Base-by-base conservation (phyloP, 2,329 filamentous ascomycete genomes). In the Nemania bipapillata region DNA sequence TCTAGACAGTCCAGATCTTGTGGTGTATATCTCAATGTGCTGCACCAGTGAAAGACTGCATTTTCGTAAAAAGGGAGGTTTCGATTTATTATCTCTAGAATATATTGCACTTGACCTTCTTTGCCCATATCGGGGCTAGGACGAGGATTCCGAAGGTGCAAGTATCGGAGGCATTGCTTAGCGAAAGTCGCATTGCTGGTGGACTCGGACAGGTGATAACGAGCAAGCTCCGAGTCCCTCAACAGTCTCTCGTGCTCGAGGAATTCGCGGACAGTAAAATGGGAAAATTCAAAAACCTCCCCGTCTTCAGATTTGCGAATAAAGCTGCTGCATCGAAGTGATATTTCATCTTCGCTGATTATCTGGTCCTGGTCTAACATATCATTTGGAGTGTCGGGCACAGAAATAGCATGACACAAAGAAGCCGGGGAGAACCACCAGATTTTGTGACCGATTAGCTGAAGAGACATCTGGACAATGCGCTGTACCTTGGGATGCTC, bases 261-360 rank as follows among this genome's bases (percentile, higher is more conserved):
- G 20, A 72, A 75, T 20, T 74, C 72, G 7, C 47, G 61, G 12
- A 75, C 72, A 0, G 73, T 69, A 24, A 72, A 73, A 57, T 74
- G 73, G 0, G 73, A 62, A 35, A 73, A 75, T 22, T 75, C 71
- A 15, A 75, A 70, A 8, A 6, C 1, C 2, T 24, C 2, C 28
- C 52, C 67, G 30, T 69, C 30, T 7, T 66, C 62, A 2, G 71
- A 69, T 26, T 73, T 73, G 26, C 71, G 47, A 58, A 73, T 66
- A 24, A 75, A 63, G 22, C 70, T 72, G 9, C 71, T 70, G 50
- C 73, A 73, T n/a, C 17, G 32, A 50, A 35, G 11, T 57, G 37
- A 24, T 8, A 67, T 49, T 28, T 68, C 26, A n/a, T 6, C 26
- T 53, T 49, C 47, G 35, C 28, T n/a, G 5, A 68, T 56, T 9